Base-by-base conservation (phyloP, 1,284 basidiomycete species). In the Mycena citricolor region DNA sequence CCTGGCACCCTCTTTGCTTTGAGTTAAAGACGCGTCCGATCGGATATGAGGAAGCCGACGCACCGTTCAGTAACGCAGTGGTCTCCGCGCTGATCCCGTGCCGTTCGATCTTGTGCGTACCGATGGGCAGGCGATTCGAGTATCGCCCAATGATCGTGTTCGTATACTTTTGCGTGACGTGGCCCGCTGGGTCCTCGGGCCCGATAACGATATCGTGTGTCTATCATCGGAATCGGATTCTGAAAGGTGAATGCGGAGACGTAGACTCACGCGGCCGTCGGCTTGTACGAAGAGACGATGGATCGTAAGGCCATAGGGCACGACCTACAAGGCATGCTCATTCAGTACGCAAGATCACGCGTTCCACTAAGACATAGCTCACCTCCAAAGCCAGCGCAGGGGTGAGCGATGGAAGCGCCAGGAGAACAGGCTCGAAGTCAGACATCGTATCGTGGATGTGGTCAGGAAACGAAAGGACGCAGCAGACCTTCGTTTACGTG, bases 151-250 rank as follows among this genome's bases (percentile, higher is more conserved):
- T 71, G 58, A 86, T 72, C 10, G 80, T 78, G 64, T 87, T 87
- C 34, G 74, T 79, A 64, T 86, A 87, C 63, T 81, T 84, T 59
- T 79, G 72, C 10, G 60, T 66, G 32, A 68, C 60, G 61, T 86
- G 83, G 54, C 72, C 77, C 48, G 71, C 59, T 39, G 83, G 77
- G 23, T 69, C 63, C 65, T 86, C 81, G 22, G 85, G 84, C 11
- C 84, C 85, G 52, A 86, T 70, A 35, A 88, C 74, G 47, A 88
- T 75, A 61, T 87, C 85, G 64, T 86, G 81, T 8, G 81, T 83
- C 81, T 86, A 42, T 13, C 10, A 17, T 4, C 17, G 16, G 14
- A 13, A 20, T 12, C 25, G 19, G 19, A 22, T 42, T 39, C 37
- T 8, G 1, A 24, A 25, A 32, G 30, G 17, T 17, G 7, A 5